Evolutionary conservation across 345 rosid genomes (phyloP).

Genomic region (Corymbia maculata): DNA sequence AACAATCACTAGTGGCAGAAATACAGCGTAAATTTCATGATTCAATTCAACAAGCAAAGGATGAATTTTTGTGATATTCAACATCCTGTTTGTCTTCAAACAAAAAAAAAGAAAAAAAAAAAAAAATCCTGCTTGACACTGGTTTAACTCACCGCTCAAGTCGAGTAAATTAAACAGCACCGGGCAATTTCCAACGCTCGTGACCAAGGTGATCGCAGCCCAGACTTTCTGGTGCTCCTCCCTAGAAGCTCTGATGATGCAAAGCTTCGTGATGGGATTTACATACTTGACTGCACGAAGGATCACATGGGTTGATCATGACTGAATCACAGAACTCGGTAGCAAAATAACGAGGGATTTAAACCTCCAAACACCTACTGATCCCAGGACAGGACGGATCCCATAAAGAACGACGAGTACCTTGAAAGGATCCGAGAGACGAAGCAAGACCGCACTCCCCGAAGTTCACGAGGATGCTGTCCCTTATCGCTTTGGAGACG

Average conservation of each 20-base stretch:
- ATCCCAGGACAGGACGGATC: not conserved
- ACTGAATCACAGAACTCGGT: not conserved
- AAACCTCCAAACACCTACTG: not conserved
- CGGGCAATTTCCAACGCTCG: slow-evolving; percentile 48
- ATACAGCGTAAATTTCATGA: not conserved
- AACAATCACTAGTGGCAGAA: not conserved
- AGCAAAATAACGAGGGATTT: not conserved
- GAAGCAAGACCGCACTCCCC: slow-evolving; percentile 77
- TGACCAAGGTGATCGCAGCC: slow-evolving; percentile 70
- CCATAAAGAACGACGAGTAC: slow-evolving; percentile 1
- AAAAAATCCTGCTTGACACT: not conserved
- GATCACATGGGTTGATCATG: not conserved
- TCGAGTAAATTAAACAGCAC: slow-evolving; percentile 63
- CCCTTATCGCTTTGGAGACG: slow-evolving; percentile 48
- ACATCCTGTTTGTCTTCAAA: not conserved
- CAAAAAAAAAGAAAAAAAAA: too few species aligned
- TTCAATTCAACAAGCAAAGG: not conserved
- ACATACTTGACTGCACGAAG: slow-evolving; percentile 55
- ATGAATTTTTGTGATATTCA: not conserved
- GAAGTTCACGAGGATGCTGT: slow-evolving; percentile 58
- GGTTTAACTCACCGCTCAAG: slow-evolving; percentile 42
- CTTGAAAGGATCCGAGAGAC: slow-evolving; percentile 55
- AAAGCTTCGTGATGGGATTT: slow-evolving; percentile 64
- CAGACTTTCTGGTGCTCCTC: slow-evolving; percentile 68
- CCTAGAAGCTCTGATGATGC: slow-evolving; percentile 60